A percentile compares a stretch with the other conserved stretches of the same genome.
phyloP scores from a whole-genome alignment of 2,329 filamentous ascomycete genomes.

The Penicillium capsulatum region DNA sequence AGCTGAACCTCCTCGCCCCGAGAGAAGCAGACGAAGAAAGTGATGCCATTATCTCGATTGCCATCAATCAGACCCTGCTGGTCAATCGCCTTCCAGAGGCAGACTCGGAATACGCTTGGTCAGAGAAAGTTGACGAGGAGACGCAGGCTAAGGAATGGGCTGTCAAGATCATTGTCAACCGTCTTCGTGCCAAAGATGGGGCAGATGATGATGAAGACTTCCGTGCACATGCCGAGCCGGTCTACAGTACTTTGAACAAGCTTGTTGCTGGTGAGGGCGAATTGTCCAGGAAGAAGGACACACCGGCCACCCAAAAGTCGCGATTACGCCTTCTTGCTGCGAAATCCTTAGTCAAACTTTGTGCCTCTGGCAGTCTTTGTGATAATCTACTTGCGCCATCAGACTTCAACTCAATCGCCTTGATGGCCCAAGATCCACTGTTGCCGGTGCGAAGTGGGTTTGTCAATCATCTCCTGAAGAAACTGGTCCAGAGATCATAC shows the following conservation, averaged over 20 bases:
- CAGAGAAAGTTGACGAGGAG: slow-evolving; percentile 71
- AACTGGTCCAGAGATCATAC: slow-evolving; percentile 52
- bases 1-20: slow-evolving; percentile 72
- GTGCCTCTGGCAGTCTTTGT: slow-evolving; percentile 64
- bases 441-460: slow-evolving; percentile 73
- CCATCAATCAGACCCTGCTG: slow-evolving; percentile 69
- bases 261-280: slow-evolving; percentile 74
- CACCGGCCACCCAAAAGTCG: slow-evolving; percentile 71
- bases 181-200: slow-evolving; percentile 64
- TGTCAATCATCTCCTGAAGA: slow-evolving; percentile 78
- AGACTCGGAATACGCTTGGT: slow-evolving; percentile 62
- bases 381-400: slow-evolving; percentile 68
- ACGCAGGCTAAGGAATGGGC: slow-evolving; percentile 78
- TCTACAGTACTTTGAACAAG: slow-evolving; percentile 75
- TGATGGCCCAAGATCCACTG: slow-evolving; percentile 74
- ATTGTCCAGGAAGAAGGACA: slow-evolving; percentile 68
- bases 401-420: slow-evolving; percentile 77
- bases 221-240: slow-evolving; percentile 55
- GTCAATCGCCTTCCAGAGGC: slow-evolving; percentile 57
- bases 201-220: slow-evolving; percentile 43
- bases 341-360: slow-evolving; percentile 78
- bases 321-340: slow-evolving; percentile 79
- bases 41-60: slow-evolving; percentile 73
- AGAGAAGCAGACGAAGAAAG: slow-evolving; percentile 68
- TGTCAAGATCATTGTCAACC: slow-evolving; percentile 80